phyloP scores from a whole-genome alignment of 2,329 filamentous ascomycete genomes.

The Hymenoscyphus linearis region DNA sequence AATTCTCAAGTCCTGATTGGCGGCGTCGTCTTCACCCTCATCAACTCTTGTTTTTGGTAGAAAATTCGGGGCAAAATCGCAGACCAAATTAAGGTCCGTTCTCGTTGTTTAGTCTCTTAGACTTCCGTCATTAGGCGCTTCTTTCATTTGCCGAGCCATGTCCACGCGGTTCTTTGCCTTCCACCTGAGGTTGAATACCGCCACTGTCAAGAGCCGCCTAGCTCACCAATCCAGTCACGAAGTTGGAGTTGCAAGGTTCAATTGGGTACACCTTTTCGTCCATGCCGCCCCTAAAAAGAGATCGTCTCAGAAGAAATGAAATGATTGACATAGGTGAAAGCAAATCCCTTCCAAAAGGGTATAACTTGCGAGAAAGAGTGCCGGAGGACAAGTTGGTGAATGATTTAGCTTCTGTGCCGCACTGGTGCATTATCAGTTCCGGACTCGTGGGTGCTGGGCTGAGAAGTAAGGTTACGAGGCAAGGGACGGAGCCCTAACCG shows the following conservation, averaged over 20 bases:
- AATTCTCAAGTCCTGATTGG: neutral
- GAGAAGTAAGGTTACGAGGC: neutral
- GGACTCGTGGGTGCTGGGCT: neutral
- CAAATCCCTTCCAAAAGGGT: neutral
- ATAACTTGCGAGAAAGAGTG: neutral
- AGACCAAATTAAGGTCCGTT: neutral
- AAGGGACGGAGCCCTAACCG: constrained; percentile 1
- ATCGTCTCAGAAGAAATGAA: neutral
- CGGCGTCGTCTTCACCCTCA: neutral
- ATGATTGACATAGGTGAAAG: neutral
- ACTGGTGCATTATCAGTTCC: neutral
- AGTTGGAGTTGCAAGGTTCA: neutral
- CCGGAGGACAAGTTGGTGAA: neutral
- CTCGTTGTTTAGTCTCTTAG: neutral
- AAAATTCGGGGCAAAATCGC: neutral
- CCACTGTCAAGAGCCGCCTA: neutral
- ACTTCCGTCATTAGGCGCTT: neutral
- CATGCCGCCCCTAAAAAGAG: neutral
- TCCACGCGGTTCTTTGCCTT: neutral
- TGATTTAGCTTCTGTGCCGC: neutral
- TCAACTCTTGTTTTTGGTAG: neutral
- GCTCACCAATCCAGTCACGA: neutral
- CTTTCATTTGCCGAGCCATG: neutral
- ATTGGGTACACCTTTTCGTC: neutral
- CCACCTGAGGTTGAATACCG: neutral